A percentile compares a stretch with the other conserved stretches of the same genome.
Conservation (phyloP, 1,284 basidiomycete species). For the Leccinum solheimii region DNA sequence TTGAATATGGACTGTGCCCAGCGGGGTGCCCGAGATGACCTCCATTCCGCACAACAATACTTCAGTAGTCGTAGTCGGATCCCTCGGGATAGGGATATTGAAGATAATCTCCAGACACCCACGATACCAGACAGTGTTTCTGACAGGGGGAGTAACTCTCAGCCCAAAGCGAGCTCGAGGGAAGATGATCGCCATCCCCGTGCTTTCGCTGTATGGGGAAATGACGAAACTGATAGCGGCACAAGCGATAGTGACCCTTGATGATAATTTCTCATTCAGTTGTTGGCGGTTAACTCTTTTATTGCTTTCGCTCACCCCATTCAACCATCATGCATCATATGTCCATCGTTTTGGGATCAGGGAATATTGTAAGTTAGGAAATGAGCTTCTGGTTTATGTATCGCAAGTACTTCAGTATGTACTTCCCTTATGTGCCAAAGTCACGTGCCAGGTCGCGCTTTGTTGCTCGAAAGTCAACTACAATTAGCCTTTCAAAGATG, state of each 20-base stretch:
- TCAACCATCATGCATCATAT: neutral
- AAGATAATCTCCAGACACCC: conserved; percentile 58
- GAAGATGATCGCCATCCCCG: conserved; percentile 46
- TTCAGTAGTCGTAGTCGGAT: conserved; percentile 53
- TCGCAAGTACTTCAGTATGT: neutral
- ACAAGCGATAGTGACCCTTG: conserved; percentile 65
- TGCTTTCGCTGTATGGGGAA: conserved; percentile 81
- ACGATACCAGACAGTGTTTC: conserved; percentile 46
- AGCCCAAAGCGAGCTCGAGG: conserved; percentile 39
- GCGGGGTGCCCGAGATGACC: conserved; percentile 53
- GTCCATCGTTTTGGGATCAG: conserved; percentile 1
- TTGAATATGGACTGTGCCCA: conserved; percentile 35
- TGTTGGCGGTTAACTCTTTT: neutral
- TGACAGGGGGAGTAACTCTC: conserved; percentile 37
- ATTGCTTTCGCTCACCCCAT: conserved; percentile 3
- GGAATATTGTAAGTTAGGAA: neutral
- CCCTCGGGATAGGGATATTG: conserved; percentile 54
- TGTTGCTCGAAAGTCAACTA: neutral
- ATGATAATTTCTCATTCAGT: neutral
- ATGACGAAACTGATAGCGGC: conserved; percentile 85
- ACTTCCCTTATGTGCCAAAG: neutral
- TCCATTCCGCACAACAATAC: conserved; percentile 45
- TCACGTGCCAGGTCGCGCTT: conserved; percentile 21
- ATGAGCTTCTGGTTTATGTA: neutral
- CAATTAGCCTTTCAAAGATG: neutral